Base-by-base conservation (phyloP, 352 stramenopile genomes). In the Elongisporangium senticosum region DNA sequence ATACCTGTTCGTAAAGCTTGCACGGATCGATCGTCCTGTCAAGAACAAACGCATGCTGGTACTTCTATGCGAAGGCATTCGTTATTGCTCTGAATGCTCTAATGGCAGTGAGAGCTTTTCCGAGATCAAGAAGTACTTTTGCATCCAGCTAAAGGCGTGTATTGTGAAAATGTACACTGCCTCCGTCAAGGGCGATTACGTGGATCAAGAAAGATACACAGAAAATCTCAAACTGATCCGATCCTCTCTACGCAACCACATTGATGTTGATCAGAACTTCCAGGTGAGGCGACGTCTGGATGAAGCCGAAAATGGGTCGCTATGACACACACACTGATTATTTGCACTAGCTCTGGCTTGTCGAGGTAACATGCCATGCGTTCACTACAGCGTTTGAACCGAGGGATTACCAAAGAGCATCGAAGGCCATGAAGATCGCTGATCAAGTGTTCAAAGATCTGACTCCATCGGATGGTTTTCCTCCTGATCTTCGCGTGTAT, bases 291-390 rank as follows among this genome's bases (percentile, higher is more conserved):
- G 13, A 37, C 8, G 1, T 6, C 7, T 43, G 33, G 1, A 17
- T 43, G 33, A 43, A 5, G 33, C 33, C 11, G 33, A 43, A 17
- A 43, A 43, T 43, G 33, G 11, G 33, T 15, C 33, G 33, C 11
- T 43, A 43, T 43, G 17, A 10, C 33, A 17, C 33, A 43, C 33
- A 43, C 33, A n/a, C 5, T 15, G 33, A 17, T 6, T 43, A 43
- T 43, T 43, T 61, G 43, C 55, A 6, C 17, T 8, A 92, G 83
- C 60, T 85, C 22, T 92, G 83, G 83, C 56, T 92, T 7, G 65
- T 88, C 20, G 78, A 87, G 51, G 53, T 87, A 33, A 79, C 75
- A 7, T 88, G 69, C 47, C 83, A 90, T 22, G 71, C 73, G 11
- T 68, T 72, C 4, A 75, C 76, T 1, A 77, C 67, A n/a, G 80